These are phyloP conservation scores for Ophiognomonia clavigignenti-juglandacearum DNA, from an alignment of 2,329 filamentous ascomycete species.

Conservation along the genomic window DNA sequence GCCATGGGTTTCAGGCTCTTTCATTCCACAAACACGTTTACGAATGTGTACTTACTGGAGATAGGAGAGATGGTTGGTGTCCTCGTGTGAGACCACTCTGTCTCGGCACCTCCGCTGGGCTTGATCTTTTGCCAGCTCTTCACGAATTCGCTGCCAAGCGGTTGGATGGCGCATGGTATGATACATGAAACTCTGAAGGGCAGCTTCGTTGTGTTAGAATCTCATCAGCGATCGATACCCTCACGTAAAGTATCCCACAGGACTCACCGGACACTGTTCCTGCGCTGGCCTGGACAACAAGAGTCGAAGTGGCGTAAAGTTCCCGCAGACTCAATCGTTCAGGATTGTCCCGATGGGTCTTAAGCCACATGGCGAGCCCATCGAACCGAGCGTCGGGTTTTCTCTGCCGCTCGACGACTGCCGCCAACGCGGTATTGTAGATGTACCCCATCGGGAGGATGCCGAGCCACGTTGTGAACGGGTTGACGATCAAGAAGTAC, in stretches of 20 bases:
- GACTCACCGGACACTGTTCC: slow-evolving; percentile 19
- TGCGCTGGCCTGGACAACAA: slow-evolving; percentile 18
- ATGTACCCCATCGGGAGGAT: slow-evolving; percentile 22
- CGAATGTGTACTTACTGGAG: slow-evolving; percentile 18
- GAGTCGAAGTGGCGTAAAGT: slow-evolving; percentile 17
- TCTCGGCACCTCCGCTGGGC: not conserved
- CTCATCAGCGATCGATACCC: not conserved
- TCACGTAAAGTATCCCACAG: not conserved
- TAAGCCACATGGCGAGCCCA: slow-evolving; percentile 22
- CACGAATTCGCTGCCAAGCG: slow-evolving; percentile 14
- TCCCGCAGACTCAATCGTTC: slow-evolving; percentile 19
- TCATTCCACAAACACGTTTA: not conserved
- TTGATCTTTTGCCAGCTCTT: slow-evolving; percentile 20
- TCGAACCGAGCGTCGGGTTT: slow-evolving; percentile 21
- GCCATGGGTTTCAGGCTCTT: not conserved
- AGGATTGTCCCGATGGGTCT: slow-evolving; percentile 14
- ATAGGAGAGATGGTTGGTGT: slow-evolving; percentile 26
- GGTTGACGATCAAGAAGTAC: slow-evolving; percentile 22
- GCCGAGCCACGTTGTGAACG: slow-evolving; percentile 20
- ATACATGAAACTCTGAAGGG: slow-evolving; percentile 22
- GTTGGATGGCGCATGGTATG: slow-evolving; percentile 20
- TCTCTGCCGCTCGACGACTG: slow-evolving; percentile 14
- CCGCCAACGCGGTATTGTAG: slow-evolving; percentile 17
- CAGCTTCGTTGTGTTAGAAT: not conserved
- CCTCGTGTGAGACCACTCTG: slow-evolving; percentile 19